Conservation (phyloP, 2,329 filamentous ascomycete genomes). For the Hirsutella rhossiliensis region DNA sequence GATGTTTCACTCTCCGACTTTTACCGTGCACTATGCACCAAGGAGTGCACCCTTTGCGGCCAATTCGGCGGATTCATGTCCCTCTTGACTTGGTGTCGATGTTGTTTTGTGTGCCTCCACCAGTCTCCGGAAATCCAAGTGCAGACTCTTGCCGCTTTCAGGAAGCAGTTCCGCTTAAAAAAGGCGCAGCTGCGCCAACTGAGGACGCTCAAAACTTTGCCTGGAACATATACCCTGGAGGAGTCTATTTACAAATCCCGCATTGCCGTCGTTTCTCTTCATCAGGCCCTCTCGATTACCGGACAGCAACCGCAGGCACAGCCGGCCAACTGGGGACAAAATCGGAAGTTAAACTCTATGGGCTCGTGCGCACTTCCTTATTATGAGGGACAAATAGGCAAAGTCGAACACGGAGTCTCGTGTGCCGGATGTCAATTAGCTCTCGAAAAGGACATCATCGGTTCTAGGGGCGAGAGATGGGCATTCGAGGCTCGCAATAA, state of each 20-base stretch:
- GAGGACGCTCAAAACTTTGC: constrained; percentile 12
- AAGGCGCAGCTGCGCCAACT: constrained; percentile 8
- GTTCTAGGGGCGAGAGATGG: constrained; percentile 3
- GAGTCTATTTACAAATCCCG: constrained; percentile 8
- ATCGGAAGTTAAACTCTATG: constrained; percentile 12
- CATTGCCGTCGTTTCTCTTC: constrained; percentile 8
- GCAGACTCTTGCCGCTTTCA: constrained; percentile 7
- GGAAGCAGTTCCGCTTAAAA: constrained; percentile 10
- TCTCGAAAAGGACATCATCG: constrained; percentile 3
- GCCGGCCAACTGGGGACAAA: constrained; percentile 5
- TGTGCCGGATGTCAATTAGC: constrained; percentile 19
- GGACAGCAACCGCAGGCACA: constrained; percentile 1
- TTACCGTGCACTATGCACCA: constrained; percentile 12
- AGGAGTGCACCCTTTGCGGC: constrained; percentile 13
- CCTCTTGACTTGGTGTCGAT: constrained; percentile 15
- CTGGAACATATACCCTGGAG: constrained; percentile 8
- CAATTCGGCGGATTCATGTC: constrained; percentile 13
- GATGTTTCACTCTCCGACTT: constrained; percentile 12
- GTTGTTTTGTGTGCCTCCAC: constrained; percentile 15
- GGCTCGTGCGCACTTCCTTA: constrained; percentile 9
- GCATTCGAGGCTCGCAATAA: constrained; percentile 11
- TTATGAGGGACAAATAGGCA: constrained; percentile 12
- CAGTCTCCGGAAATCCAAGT: constrained; percentile 9
- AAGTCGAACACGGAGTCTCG: constrained; percentile 16
- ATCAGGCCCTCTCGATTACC: constrained; percentile 8